Base-by-base conservation (phyloP, 2,329 filamentous ascomycete species). In the Septoria petroselini region DNA sequence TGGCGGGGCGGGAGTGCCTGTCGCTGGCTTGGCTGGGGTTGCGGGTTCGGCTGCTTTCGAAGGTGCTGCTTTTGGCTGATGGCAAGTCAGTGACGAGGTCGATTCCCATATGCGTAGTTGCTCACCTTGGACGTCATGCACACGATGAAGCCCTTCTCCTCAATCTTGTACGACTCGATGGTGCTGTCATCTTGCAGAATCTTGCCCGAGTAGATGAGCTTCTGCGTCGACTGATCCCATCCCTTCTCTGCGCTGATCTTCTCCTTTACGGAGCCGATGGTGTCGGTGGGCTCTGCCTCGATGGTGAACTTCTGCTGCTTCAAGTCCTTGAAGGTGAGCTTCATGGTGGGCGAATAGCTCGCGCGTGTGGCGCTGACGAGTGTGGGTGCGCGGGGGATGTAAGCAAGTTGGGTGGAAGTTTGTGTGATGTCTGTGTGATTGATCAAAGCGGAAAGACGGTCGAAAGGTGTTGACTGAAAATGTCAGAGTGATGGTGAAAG, bases 191-290 rank as follows among this genome's bases (percentile, higher is more conserved):
- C 91, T 73, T 96, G 91, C 59, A 98, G 77, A 63, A 98, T 97
- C 78, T 98, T 98, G 76, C 93, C 93, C 51, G 93, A 96, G 73
- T 97, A 97, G 73, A 98, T 98, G 67, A 98, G 83, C 79, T 97
- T 97, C 74, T 95, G 88, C 58, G 83, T 80, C 66, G 89, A 83
- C 41, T 86, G 82, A 54, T 95, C 91, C 89, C 91, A 97, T 71
- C 90, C 89, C 74, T 96, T 96, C 72, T 95, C 91, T 58, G 82
- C 78, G 25, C 85, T 80, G 62, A 98, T 95, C 77, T 93, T 95
- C 68, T 88, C 83, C 80, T 98, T 98, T 67, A 98, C 83, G 55
- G 85, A 76, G 57, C 85, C 88, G 70, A 98, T 87, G 71, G 88
- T 87, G 70, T 96, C 91, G 59, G 86, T 84, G 58, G 91, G 88